A percentile compares a stretch with the other conserved stretches of the same genome.
phyloP scores from a whole-genome alignment of 2,329 filamentous ascomycete species.

The Fusarium devonianum region DNA sequence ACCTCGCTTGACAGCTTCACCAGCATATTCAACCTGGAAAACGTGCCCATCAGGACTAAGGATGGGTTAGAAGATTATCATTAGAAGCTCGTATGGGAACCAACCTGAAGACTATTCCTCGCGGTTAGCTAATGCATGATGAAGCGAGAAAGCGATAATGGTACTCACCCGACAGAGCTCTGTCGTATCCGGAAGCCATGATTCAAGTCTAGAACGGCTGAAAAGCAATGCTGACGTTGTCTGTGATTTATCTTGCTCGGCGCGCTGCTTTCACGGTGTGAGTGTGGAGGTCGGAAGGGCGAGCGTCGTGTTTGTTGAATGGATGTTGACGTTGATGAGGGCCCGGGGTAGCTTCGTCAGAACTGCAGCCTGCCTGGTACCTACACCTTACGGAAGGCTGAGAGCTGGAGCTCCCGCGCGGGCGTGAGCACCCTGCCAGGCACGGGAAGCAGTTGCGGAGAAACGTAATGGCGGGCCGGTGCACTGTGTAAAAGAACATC shows the following conservation, averaged over 20 bases:
- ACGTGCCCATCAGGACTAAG: slow-evolving; percentile 96
- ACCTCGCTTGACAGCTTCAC: slow-evolving; percentile 99
- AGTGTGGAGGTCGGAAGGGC: slow-evolving; percentile 22
- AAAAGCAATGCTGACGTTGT: background rate
- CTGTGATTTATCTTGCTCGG: background rate
- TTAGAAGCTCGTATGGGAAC: slow-evolving; percentile 26
- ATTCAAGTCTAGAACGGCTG: slow-evolving; percentile 19
- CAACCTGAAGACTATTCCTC: slow-evolving; percentile 80
- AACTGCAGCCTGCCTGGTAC: slow-evolving; percentile 47
- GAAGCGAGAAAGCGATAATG: slow-evolving; percentile 33
- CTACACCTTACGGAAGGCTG: slow-evolving; percentile 40
- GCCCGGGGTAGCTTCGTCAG: slow-evolving; percentile 50
- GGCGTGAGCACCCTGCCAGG: slow-evolving; percentile 6
- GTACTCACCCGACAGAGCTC: slow-evolving; percentile 94
- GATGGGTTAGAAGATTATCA: slow-evolving; percentile 52
- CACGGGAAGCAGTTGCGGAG: slow-evolving; percentile 34
- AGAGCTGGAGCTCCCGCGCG: slow-evolving; percentile 43
- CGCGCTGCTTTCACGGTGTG: slow-evolving; percentile 12
- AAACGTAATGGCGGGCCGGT: slow-evolving; percentile 40
- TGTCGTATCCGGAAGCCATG: slow-evolving; percentile 97
- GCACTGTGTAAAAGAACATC: too few relatives aligned
- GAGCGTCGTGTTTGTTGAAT: slow-evolving; percentile 28
- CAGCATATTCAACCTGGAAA: slow-evolving; percentile 99
- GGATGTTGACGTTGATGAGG: slow-evolving; percentile 36
- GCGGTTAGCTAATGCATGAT: slow-evolving; percentile 55